Conservation (phyloP, 1,139 yeast genomes). For the Candida dubliniensis region DNA sequence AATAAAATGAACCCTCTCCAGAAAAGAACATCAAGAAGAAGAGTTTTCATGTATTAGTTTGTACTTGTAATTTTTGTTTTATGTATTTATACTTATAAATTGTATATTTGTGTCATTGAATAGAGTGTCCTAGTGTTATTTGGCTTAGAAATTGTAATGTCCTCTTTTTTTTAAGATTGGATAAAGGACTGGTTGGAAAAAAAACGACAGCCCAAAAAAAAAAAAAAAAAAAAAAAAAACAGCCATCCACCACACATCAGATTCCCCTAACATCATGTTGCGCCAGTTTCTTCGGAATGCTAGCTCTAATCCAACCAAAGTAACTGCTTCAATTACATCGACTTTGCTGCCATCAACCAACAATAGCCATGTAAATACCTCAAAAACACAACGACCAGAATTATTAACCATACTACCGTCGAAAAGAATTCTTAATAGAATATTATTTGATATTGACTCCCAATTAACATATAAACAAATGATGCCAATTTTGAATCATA, state of each 20-base stretch:
- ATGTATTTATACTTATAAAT: background rate
- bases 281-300: background rate
- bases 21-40: no score
- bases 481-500: slow-evolving; percentile 49
- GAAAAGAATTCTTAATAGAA: slow-evolving; percentile 53
- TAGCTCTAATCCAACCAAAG: background rate
- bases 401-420: slow-evolving; percentile 57
- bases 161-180: no score
- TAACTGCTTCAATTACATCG: no score
- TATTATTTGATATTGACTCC: slow-evolving; percentile 67
- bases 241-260: background rate
- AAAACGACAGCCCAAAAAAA: background rate
- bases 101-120: background rate
- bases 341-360: background rate
- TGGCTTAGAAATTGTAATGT: no score
- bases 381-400: slow-evolving; percentile 32
- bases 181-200: no score
- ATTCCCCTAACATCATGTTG: background rate
- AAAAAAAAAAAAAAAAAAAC: background rate
- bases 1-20: no score
- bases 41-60: no score
- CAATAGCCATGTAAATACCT: background rate
- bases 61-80: no score
- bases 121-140: no score
- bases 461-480: slow-evolving; percentile 53